phyloP scores from a whole-genome alignment of 2,329 filamentous ascomycete species.

The Pyricularia pennisetigena region DNA sequence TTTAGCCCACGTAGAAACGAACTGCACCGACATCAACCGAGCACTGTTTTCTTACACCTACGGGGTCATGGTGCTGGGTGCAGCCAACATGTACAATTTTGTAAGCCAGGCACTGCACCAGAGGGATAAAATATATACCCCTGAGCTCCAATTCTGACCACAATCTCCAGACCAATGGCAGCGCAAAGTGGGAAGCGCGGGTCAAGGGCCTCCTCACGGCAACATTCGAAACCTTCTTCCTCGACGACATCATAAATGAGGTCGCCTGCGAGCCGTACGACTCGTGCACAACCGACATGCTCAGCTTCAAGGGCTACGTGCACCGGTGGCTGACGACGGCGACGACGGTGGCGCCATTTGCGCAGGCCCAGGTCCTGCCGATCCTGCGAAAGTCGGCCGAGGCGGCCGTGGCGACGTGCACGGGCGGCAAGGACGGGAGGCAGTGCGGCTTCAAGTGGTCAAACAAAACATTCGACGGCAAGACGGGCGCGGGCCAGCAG shows the following conservation, averaged over 20 bases:
- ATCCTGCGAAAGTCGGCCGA: conserved; percentile 34
- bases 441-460: conserved; percentile 46
- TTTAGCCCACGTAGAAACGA: conserved; percentile 29
- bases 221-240: conserved; percentile 34
- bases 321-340: conserved; percentile 40
- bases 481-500: conserved; percentile 43
- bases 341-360: conserved; percentile 38
- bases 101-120: conserved; percentile 15
- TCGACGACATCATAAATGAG: conserved; percentile 38
- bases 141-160: neutral
- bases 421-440: conserved; percentile 27
- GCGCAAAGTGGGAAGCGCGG: conserved; percentile 30
- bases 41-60: conserved; percentile 47
- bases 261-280: conserved; percentile 40
- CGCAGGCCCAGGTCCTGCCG: conserved; percentile 29
- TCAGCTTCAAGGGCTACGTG: conserved; percentile 47
- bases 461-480: conserved; percentile 33
- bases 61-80: conserved; percentile 41
- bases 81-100: conserved; percentile 49
- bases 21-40: conserved; percentile 42
- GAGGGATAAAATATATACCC: neutral
- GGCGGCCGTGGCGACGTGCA: conserved; percentile 39
- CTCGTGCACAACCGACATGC: conserved; percentile 48
- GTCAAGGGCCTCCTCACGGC: conserved; percentile 34
- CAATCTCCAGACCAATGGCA: conserved; percentile 8